Conservation (phyloP, 129 eudicot genomes). For the Saposhnikovia divaricata region DNA sequence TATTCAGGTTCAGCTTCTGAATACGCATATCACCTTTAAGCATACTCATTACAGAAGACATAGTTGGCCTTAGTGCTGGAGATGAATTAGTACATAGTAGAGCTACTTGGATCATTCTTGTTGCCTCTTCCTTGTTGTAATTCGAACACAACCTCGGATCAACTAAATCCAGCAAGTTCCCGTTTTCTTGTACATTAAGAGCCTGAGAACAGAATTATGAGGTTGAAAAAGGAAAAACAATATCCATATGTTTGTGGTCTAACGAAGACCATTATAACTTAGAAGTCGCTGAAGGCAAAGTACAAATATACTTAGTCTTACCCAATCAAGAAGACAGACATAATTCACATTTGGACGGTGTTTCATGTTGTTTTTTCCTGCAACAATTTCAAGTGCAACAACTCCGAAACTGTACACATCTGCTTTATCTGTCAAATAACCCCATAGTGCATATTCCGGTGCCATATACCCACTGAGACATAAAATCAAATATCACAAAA, state of each 20-base stretch:
- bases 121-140: slow-evolving; percentile 33
- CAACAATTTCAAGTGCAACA: slow-evolving; percentile 47
- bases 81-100: slow-evolving; percentile 49
- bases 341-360: background rate
- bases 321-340: background rate
- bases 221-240: background rate
- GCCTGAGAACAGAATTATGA: slow-evolving; percentile 23
- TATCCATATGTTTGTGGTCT: no score
- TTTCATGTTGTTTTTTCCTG: slow-evolving; percentile 39
- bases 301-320: background rate
- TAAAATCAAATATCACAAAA: background rate
- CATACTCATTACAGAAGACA: slow-evolving; percentile 42
- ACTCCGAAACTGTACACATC: slow-evolving; percentile 65
- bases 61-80: slow-evolving; percentile 51
- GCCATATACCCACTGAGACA: slow-evolving; percentile 67
- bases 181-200: slow-evolving; percentile 27
- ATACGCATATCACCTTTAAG: slow-evolving; percentile 33
- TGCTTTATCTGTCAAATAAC: slow-evolving; percentile 50
- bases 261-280: no score
- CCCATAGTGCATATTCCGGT: slow-evolving; percentile 68
- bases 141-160: slow-evolving; percentile 46
- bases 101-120: slow-evolving; percentile 39
- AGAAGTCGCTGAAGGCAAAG: no score
- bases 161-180: slow-evolving; percentile 32
- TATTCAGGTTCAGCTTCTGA: slow-evolving; percentile 11